A percentile compares a stretch with the other conserved stretches of the same genome.
Evolutionary conservation across 139 green algal genomes (phyloP).

Genomic region (Micromonas pusilla): DNA sequence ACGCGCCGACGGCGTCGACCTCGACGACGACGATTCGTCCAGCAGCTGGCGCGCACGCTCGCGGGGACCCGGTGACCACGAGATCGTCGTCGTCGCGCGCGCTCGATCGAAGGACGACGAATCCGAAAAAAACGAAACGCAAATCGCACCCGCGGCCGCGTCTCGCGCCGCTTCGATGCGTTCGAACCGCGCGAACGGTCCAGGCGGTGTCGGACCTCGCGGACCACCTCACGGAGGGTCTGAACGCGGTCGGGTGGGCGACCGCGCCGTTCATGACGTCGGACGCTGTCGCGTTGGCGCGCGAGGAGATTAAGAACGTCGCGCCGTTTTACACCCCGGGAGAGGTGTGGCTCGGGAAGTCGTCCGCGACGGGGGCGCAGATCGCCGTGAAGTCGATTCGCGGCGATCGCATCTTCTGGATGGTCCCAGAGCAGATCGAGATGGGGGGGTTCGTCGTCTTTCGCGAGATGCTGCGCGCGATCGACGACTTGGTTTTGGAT

Average conservation of each 20-base stretch:
- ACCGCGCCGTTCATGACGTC: neutral
- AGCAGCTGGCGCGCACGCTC: too few relatives aligned
- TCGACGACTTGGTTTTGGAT: slow-evolving; percentile 44
- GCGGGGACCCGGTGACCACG: too few relatives aligned
- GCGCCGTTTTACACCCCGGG: neutral
- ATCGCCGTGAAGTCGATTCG: slow-evolving; percentile 27
- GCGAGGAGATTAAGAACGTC: neutral
- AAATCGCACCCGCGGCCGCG: too few relatives aligned
- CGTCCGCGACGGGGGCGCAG: slow-evolving; percentile 42
- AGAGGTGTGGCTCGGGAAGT: slow-evolving; percentile 50
- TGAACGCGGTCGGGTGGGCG: neutral
- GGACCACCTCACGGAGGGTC: neutral
- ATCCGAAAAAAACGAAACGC: too few relatives aligned
- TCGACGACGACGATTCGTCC: too few relatives aligned
- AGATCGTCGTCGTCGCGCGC: too few relatives aligned
- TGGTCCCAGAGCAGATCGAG: neutral
- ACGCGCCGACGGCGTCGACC: too few relatives aligned
- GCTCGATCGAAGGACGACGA: too few relatives aligned
- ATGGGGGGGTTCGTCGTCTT: neutral
- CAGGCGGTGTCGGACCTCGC: neutral
- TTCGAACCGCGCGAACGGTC: neutral
- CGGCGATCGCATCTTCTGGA: slow-evolving; percentile 21
- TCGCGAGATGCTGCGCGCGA: slow-evolving; percentile 26
- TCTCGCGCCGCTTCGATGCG: neutral
- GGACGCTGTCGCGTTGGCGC: neutral